These are phyloP conservation scores for Fusarium pseudograminearum DNA, from an alignment of 2,329 filamentous ascomycete species.

Conservation along the genomic window DNA sequence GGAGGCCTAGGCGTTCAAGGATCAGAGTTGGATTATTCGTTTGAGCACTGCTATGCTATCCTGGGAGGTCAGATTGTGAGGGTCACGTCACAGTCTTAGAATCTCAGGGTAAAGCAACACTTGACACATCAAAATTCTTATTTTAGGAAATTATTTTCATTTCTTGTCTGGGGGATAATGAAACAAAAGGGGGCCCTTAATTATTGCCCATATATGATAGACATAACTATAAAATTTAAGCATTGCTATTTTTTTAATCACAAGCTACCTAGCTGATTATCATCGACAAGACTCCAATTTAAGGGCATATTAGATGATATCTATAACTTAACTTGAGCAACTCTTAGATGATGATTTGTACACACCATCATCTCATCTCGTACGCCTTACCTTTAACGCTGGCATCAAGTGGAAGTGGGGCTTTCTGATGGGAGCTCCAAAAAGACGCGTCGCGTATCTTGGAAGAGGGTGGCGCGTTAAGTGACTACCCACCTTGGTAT, in stretches of 20 bases:
- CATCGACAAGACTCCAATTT: not conserved
- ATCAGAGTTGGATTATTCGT: conserved; percentile 6
- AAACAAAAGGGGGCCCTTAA: not conserved
- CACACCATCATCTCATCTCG: conserved; percentile 4
- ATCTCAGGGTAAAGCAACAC: not conserved
- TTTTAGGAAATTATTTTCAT: conserved; percentile 2
- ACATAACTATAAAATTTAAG: conserved; percentile 2
- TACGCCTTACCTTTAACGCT: not conserved
- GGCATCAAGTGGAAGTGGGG: conserved; percentile 4
- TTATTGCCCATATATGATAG: conserved; percentile 7
- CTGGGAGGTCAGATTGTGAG: not conserved
- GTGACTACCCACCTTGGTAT: conserved; percentile 28
- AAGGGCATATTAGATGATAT: not conserved
- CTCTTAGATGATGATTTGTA: not conserved
- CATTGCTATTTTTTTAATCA: not conserved
- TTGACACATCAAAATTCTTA: conserved; percentile 3
- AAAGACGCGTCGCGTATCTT: conserved; percentile 31
- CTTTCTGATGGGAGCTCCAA: not conserved
- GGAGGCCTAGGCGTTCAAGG: conserved; percentile 29
- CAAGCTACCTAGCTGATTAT: not conserved
- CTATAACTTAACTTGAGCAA: not conserved
- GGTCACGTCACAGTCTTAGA: not conserved
- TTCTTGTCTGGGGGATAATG: conserved; percentile 6
- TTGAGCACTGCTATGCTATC: conserved; percentile 2
- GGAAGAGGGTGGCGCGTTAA: conserved; percentile 29